Evolutionary conservation across 805 yeast species (phyloP), one percentile per base, ranked within the genome.

Genomic region (Pichia exigua): DNA sequence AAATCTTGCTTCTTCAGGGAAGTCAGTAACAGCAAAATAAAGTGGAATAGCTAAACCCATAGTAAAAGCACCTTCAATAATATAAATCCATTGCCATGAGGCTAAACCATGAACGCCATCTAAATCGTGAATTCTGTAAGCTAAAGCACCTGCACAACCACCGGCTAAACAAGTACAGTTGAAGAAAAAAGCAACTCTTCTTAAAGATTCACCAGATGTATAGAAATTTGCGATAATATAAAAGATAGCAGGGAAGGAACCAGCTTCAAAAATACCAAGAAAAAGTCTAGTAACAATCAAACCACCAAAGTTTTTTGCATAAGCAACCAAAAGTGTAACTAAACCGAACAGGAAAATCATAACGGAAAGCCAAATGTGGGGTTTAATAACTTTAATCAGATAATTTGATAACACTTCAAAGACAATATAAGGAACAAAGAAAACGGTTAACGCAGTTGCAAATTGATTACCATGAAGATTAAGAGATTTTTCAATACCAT

Each of bases 231-330:
- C 73, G 56, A 85, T 71, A 52, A 85, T 73, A 64, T 83, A 85
- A 64, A 85, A 85, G 57, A 86, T 79, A 18, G 87, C 85, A 1
- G 91, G 91, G 71, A 84, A 85, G 58, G 85, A 78, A 45, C 87
- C 83, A 38, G 85, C 75, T 65, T 85, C 92, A 54, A 81, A 76
- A 39, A 81, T 62, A 55, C 92, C 92, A 20, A 85, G 71, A 43
- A 85, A 69, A 54, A 83, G 75, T 51, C 92, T 76, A 47, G 85
- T 78, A 17, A 79, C 82, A 45, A 79, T 73, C 38, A 85, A 71
- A 27, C 78, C 80, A 35, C 81, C 81, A 60, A 75, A 83, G 61
- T 71, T 79, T 39, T 69, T 70, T 38, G 76, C 81, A 57, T 79
- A 81, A 0, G 89, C 91, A 74, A 81, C 79, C 49, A 83, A 82